Percentiles rank a stretch among this genome's conserved stretches.
Conservation (phyloP, 345 rosid species). For the Erysimum cheiranthoides region DNA sequence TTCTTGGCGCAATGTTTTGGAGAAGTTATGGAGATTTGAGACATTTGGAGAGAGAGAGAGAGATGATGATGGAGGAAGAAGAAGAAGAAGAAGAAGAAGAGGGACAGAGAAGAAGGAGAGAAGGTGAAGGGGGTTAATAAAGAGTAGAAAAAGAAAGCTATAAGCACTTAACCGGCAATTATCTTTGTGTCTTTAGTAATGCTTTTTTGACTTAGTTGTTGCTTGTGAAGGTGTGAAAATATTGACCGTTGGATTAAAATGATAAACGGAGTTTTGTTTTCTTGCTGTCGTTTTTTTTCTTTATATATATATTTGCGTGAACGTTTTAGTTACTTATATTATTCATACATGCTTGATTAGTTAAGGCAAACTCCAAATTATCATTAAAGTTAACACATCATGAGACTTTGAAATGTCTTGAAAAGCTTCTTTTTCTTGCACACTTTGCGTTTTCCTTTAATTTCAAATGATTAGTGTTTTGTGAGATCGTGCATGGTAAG, state of each 20-base stretch:
- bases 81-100: neutral
- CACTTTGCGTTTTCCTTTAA: neutral
- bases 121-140: slow-evolving; percentile 23
- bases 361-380: slow-evolving; percentile 25
- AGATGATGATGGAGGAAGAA: neutral
- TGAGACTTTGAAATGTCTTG: slow-evolving; percentile 17
- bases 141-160: slow-evolving; percentile 40
- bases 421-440: slow-evolving; percentile 15
- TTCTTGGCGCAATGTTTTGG: slow-evolving; percentile 79
- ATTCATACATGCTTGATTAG: slow-evolving; percentile 27
- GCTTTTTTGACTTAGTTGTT: slow-evolving; percentile 41
- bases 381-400: slow-evolving; percentile 17
- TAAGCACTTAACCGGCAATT: slow-evolving; percentile 42
- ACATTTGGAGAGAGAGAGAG: slow-evolving; percentile 59
- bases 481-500: slow-evolving; percentile 11
- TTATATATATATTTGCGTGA: slow-evolving; percentile 24
- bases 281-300: slow-evolving; percentile 24
- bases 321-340: slow-evolving; percentile 31
- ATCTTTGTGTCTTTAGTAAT: slow-evolving; percentile 28
- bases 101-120: slow-evolving; percentile 24
- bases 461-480: neutral
- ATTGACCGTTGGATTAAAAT: slow-evolving; percentile 29
- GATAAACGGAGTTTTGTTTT: slow-evolving; percentile 32
- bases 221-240: slow-evolving; percentile 35
- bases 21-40: slow-evolving; percentile 58